Conservation (phyloP, 176 grass and related monocot genomes). For the Oryza longistaminata region DNA sequence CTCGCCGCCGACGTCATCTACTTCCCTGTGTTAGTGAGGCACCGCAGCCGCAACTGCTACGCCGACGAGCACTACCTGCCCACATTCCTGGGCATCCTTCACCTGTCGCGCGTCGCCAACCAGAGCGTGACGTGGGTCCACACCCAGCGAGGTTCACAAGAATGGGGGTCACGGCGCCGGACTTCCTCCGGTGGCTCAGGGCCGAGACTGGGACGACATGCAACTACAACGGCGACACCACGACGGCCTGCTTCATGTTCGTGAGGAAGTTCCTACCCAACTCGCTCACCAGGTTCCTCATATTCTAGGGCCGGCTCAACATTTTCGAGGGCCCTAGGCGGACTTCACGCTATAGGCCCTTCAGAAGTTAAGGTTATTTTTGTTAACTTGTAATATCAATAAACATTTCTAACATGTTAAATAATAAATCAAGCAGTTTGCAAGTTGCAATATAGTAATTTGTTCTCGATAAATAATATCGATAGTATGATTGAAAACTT, state of each 20-base stretch:
- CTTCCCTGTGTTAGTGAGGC: slow-evolving; percentile 48
- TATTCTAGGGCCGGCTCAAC: slow-evolving; percentile 9
- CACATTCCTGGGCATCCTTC: slow-evolving; percentile 44
- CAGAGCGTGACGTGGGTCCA: slow-evolving; percentile 69
- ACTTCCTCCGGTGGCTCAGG: slow-evolving; percentile 57
- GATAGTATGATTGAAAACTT: too few relatives aligned
- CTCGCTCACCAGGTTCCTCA: slow-evolving; percentile 62
- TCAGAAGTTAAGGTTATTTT: too few relatives aligned
- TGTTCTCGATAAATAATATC: too few relatives aligned
- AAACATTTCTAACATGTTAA: too few relatives aligned
- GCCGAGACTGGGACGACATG: slow-evolving; percentile 46
- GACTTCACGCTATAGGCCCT: too few relatives aligned
- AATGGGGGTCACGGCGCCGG: slow-evolving; percentile 47
- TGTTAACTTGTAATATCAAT: too few relatives aligned
- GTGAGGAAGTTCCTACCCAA: slow-evolving; percentile 72
- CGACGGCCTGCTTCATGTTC: slow-evolving; percentile 63
- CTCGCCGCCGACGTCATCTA: slow-evolving; percentile 50
- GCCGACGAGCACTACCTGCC: slow-evolving; percentile 76
- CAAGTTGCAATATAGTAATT: too few relatives aligned
- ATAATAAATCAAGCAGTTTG: too few relatives aligned
- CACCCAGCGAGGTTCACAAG: slow-evolving; percentile 58
- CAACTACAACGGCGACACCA: slow-evolving; percentile 52
- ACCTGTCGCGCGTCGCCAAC: neutral
- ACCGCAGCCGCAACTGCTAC: slow-evolving; percentile 61
- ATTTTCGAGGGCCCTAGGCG: too few relatives aligned